phyloP scores from a whole-genome alignment of 768 basidiomycete species.

The Leccinum ochraceum region DNA sequence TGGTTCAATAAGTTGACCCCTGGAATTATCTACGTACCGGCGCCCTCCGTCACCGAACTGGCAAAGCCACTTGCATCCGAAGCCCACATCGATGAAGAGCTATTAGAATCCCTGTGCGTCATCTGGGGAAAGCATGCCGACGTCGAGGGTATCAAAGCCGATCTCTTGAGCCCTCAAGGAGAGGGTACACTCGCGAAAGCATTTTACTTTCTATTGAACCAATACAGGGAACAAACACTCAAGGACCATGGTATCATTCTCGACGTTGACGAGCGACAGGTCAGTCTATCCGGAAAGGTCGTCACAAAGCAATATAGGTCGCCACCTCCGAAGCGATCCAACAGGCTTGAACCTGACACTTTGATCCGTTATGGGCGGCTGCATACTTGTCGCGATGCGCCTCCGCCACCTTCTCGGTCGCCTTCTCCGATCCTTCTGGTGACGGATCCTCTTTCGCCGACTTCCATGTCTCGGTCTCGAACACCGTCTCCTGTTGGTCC shows the following conservation, averaged over 20 bases:
- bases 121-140: conserved; percentile 83
- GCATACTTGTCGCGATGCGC: conserved; percentile 28
- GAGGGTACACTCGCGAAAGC: conserved; percentile 79
- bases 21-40: conserved; percentile 46
- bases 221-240: conserved; percentile 68
- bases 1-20: conserved; percentile 66
- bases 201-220: conserved; percentile 81
- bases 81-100: conserved; percentile 71
- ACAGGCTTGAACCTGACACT: conserved; percentile 15
- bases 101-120: conserved; percentile 74
- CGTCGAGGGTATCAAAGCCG: conserved; percentile 54
- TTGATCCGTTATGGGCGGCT: conserved; percentile 17
- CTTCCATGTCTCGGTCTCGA: conserved; percentile 38
- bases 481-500: conserved; percentile 55
- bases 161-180: conserved; percentile 69
- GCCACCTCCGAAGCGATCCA: conserved; percentile 37
- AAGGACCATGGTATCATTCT: conserved; percentile 53
- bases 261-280: conserved; percentile 29
- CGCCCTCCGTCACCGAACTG: conserved; percentile 67
- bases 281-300: conserved; percentile 26
- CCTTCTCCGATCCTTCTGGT: conserved; percentile 27
- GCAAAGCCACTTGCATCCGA: conserved; percentile 70
- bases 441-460: conserved; percentile 16
- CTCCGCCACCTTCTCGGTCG: conserved; percentile 30
- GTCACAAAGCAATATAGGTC: conserved; percentile 45